phyloP scores from a whole-genome alignment of 2,329 filamentous ascomycete species.

The Claviceps purpurea region DNA sequence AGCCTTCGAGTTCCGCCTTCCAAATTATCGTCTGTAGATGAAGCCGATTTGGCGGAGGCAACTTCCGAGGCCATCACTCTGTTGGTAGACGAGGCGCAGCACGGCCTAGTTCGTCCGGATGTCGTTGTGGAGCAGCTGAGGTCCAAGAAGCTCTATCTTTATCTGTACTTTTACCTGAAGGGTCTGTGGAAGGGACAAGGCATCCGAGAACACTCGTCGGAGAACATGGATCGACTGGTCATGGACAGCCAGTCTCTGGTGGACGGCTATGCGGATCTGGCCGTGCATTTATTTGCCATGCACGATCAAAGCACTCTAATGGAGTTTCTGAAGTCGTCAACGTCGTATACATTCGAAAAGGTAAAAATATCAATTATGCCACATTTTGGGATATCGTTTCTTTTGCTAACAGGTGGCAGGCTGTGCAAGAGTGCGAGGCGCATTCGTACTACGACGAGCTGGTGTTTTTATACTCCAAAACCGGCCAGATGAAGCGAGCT shows the following conservation, averaged over 20 bases:
- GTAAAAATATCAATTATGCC: conserved; percentile 18
- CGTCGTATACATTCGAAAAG: conserved; percentile 77
- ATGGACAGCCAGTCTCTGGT: conserved; percentile 56
- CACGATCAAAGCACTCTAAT: conserved; percentile 72
- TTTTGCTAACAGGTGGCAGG: conserved; percentile 28
- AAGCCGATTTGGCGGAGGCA: conserved; percentile 61
- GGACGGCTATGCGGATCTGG: conserved; percentile 76
- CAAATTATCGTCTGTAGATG: conserved; percentile 49
- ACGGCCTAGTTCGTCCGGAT: conserved; percentile 68
- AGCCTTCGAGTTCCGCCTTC: conserved; percentile 68
- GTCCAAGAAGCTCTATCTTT: conserved; percentile 52
- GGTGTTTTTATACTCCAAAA: conserved; percentile 93
- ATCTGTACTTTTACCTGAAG: conserved; percentile 85
- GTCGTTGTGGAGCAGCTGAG: conserved; percentile 69
- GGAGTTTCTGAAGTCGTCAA: conserved; percentile 74
- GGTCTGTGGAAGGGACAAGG: conserved; percentile 71
- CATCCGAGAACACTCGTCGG: conserved; percentile 38
- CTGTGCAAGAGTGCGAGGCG: conserved; percentile 63
- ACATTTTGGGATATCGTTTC: not conserved
- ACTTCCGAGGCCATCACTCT: conserved; percentile 75
- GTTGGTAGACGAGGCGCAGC: conserved; percentile 80
- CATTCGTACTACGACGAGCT: conserved; percentile 77
- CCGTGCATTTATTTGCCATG: conserved; percentile 71
- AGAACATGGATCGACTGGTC: conserved; percentile 42
- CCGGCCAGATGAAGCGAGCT: conserved; percentile 82